A percentile compares a stretch with the other conserved stretches of the same genome.
Conservation (phyloP, 371 early-diverging fungal genomes). For the Mucor racemosus region DNA sequence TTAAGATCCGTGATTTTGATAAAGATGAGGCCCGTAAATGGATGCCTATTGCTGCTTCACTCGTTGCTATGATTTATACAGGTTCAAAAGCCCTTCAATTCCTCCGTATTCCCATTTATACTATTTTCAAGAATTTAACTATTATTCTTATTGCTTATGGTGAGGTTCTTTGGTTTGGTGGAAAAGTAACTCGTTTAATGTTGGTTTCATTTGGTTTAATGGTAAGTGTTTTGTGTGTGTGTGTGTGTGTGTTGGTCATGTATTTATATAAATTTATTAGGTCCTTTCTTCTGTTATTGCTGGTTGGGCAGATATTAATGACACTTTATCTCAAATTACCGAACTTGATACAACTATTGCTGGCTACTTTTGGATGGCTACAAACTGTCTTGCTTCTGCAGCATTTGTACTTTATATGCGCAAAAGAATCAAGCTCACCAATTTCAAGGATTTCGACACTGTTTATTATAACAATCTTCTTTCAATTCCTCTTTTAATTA, state of each 20-base stretch:
- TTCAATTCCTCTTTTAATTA: slow-evolving; percentile 84
- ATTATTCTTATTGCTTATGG: slow-evolving; percentile 97
- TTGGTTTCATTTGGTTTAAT: slow-evolving; percentile 88
- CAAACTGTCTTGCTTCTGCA: slow-evolving; percentile 95
- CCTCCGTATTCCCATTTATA: slow-evolving; percentile 94
- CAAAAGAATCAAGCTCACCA: slow-evolving; percentile 80
- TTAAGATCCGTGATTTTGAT: slow-evolving; percentile 73
- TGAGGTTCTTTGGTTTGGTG: slow-evolving; percentile 86
- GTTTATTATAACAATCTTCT: slow-evolving; percentile 97
- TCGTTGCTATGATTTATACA: slow-evolving; percentile 97
- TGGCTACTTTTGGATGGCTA: slow-evolving; percentile 87
- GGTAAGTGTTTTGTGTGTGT: slow-evolving; percentile 48
- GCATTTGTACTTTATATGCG: slow-evolving; percentile 93
- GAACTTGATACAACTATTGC: slow-evolving; percentile 44
- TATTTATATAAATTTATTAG: slow-evolving; percentile 29
- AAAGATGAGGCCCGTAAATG: slow-evolving; percentile 76
- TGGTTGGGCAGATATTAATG: slow-evolving; percentile 76
- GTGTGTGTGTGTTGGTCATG: neutral
- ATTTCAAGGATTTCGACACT: slow-evolving; percentile 94
- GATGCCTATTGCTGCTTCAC: slow-evolving; percentile 86
- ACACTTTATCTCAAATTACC: slow-evolving; percentile 47
- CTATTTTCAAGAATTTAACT: slow-evolving; percentile 98
- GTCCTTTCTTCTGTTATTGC: slow-evolving; percentile 90
- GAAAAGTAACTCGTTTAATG: slow-evolving; percentile 80
- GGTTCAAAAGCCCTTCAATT: slow-evolving; percentile 94